These are phyloP conservation scores for Zygosaccharomyces bailii DNA, from an alignment of 805 yeast genomes.

Conservation along the genomic window DNA sequence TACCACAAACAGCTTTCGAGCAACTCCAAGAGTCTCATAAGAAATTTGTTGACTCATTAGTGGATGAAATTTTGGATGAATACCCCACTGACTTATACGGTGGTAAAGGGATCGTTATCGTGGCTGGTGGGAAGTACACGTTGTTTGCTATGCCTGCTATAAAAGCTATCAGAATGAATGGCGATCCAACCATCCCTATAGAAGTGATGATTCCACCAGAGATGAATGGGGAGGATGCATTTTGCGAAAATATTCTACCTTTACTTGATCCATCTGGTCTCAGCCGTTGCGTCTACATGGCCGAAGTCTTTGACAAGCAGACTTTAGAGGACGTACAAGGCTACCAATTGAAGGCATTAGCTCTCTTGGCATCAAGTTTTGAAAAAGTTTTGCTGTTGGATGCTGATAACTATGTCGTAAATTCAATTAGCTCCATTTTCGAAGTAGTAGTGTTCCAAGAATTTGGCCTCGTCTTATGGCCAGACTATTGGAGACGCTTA, in stretches of 20 bases:
- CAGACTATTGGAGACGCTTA: conserved; percentile 85
- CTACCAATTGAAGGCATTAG: conserved; percentile 66
- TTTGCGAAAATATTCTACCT: conserved; percentile 61
- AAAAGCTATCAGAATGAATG: conserved; percentile 56
- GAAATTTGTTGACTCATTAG: conserved; percentile 10
- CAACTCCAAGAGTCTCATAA: conserved; percentile 16
- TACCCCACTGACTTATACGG: conserved; percentile 36
- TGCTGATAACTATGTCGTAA: conserved; percentile 71
- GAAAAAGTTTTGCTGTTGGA: conserved; percentile 70
- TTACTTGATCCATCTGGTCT: conserved; percentile 37
- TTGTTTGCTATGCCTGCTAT: conserved; percentile 66
- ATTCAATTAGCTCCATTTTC: conserved; percentile 60
- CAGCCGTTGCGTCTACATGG: conserved; percentile 63
- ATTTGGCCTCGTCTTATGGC: conserved; percentile 63
- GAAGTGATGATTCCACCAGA: conserved; percentile 70
- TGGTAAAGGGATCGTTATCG: conserved; percentile 44
- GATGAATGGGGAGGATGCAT: conserved; percentile 57
- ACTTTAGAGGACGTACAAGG: conserved; percentile 49
- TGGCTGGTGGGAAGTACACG: conserved; percentile 75
- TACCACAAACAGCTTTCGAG: conserved; percentile 13
- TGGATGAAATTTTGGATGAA: conserved; percentile 12
- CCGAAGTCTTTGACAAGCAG: conserved; percentile 49
- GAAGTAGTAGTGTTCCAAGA: conserved; percentile 51
- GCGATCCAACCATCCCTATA: conserved; percentile 62
- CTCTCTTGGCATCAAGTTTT: conserved; percentile 68